Evolutionary conservation across 2,329 filamentous ascomycete genomes (phyloP), one percentile per base, ranked within the genome.

Genomic region (Onygenales sp.): DNA sequence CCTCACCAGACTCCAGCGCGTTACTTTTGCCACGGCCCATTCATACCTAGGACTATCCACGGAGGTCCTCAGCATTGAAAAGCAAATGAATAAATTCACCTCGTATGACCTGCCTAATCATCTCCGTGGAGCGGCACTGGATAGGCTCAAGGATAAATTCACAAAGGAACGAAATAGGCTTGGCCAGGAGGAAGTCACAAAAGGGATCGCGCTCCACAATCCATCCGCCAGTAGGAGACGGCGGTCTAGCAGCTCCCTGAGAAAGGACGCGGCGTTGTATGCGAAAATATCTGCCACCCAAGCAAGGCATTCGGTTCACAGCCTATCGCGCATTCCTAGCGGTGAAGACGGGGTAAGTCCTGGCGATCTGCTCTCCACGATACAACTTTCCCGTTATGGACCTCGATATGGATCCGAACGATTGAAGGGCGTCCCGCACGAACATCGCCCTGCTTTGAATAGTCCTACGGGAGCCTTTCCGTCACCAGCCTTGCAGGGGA

Each of bases 201-300:
- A 97, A 70, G 94, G 93, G 0, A 97, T 98, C 60, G 93, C 94
- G 5, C 75, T 98, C 41, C 93, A 98, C 66, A 98, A 97, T 62
- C 81, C 84, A 8, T 84, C 63, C 66, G 79, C 66, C 9, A 79
- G 81, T 49, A 81, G 83, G 45, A 81, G 85, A 52, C 81, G 86
- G 55, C 81, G 85, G 54, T 89, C 90, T 0, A 88, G 82, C 52
- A 85, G 84, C 44, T 83, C 81, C 32, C 72, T 96, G 21, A 79
- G 89, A 51, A 92, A 90, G 67, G 91, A 95, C 59, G 87, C 85
- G 7, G 81, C 84, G 47, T 72, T 91, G 39, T 86, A 91, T 58
- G 83, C 87, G 11, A 82, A 75, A 54, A 66, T 79, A 52, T 69
- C 73, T 39, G 69, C 73, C 75, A 71, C 76, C 66, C 50, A 79